Percentiles rank a stretch among this genome's conserved stretches.
Conservation (phyloP, 306 rosid genomes). For the Amphicarpaea edgeworthii region DNA sequence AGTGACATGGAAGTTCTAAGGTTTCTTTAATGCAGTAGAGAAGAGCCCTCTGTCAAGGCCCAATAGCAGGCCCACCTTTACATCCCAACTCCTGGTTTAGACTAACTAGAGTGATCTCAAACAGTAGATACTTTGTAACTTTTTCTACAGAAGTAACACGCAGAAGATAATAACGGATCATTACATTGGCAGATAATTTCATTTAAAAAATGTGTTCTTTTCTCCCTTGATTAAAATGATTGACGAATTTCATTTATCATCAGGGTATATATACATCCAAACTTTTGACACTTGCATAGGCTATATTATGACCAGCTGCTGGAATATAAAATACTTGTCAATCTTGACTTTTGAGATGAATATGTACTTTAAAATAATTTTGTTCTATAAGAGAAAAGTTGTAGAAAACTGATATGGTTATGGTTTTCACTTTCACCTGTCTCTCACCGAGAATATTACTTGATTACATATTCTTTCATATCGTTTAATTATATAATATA, state of each 20-base stretch:
- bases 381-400: constrained; percentile 1
- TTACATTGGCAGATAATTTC: neutral
- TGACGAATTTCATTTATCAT: constrained; percentile 8
- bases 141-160: neutral
- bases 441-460: neutral
- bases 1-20: neutral
- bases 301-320: neutral
- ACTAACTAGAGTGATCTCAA: neutral
- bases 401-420: neutral
- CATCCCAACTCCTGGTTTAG: no score
- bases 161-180: neutral
- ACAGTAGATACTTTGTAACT: neutral
- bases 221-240: neutral
- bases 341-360: constrained; percentile 17
- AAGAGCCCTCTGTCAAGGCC: no score
- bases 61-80: no score
- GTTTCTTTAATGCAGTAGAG: no score
- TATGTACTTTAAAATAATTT: neutral
- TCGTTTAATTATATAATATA: constrained; percentile 5
- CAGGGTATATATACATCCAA: constrained; percentile 12
- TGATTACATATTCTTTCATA: constrained; percentile 34
- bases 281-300: neutral
- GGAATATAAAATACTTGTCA: constrained; percentile 15
- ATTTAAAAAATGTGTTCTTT: neutral
- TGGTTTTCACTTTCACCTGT: constrained; percentile 9